A percentile compares a stretch with the other conserved stretches of the same genome.
These are phyloP conservation scores for Hypoxylon subgilvum DNA, from an alignment of 495 filamentous ascomycete species.

Conservation along the genomic window DNA sequence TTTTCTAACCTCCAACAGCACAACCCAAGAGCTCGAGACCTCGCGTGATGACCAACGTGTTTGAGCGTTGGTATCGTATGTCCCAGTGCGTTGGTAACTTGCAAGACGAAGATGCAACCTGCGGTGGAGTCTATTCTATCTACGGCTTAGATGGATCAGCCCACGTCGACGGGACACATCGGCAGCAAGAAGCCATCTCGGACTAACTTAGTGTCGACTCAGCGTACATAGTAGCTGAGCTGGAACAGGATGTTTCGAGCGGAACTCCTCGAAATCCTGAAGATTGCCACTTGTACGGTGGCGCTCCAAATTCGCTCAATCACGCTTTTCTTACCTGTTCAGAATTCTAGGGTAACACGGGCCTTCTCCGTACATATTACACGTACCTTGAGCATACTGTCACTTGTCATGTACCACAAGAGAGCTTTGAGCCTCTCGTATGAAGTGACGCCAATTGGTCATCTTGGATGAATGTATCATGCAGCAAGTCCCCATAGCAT, in stretches of 20 bases:
- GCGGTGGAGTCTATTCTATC: slow-evolving; percentile 27
- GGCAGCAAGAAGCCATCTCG: slow-evolving; percentile 1
- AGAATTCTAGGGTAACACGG: slow-evolving; percentile 34
- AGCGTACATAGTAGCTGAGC: background rate
- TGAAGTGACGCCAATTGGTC: slow-evolving; percentile 19
- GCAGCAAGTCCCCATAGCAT: background rate
- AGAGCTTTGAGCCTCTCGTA: slow-evolving; percentile 15
- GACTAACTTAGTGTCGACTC: slow-evolving; percentile 16
- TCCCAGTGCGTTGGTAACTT: slow-evolving; percentile 31
- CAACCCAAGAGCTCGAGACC: slow-evolving; percentile 14
- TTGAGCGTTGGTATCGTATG: slow-evolving; percentile 24
- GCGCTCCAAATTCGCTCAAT: slow-evolving; percentile 29
- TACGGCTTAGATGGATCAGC: slow-evolving; percentile 13
- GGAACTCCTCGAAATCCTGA: slow-evolving; percentile 9
- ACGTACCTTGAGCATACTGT: no score
- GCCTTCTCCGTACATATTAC: no score
- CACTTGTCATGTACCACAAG: slow-evolving; percentile 36
- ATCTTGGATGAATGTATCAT: slow-evolving; percentile 22
- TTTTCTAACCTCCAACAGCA: slow-evolving; percentile 7
- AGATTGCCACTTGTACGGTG: slow-evolving; percentile 24
- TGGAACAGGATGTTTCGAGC: background rate
- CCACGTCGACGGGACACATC: slow-evolving; percentile 20
- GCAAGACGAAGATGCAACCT: slow-evolving; percentile 20
- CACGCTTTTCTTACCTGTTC: slow-evolving; percentile 29
- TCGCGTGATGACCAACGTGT: slow-evolving; percentile 23